Percentiles rank a stretch among this genome's conserved stretches.
phyloP scores from a whole-genome alignment of 202 grass and related monocot genomes.

The Alloteropsis angusta region DNA sequence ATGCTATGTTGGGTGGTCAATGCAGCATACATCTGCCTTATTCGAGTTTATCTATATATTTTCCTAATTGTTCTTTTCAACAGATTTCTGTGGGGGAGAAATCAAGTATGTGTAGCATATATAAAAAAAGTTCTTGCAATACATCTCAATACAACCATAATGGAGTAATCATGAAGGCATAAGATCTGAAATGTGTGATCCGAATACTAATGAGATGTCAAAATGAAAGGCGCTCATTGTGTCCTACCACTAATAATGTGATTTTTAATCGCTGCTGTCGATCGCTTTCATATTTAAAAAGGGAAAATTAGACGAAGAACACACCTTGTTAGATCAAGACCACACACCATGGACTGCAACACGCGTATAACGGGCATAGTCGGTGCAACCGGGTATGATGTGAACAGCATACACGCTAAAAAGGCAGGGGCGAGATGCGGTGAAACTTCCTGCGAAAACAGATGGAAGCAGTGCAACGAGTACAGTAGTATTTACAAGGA shows the following conservation, averaged over 20 bases:
- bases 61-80: background rate
- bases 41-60: background rate
- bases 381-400: background rate
- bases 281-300: background rate
- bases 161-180: background rate
- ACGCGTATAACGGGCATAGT: background rate
- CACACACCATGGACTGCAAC: background rate
- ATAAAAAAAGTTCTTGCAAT: background rate
- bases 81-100: background rate
- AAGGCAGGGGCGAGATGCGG: background rate
- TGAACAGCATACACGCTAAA: background rate
- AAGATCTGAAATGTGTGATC: background rate
- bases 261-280: background rate
- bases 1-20: background rate
- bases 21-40: background rate
- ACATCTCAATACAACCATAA: background rate
- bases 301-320: background rate
- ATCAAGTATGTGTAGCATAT: background rate
- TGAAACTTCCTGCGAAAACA: background rate
- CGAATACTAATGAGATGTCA: background rate
- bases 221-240: background rate
- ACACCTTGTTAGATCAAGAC: background rate
- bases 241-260: background rate
- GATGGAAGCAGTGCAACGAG: background rate
- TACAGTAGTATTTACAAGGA: constrained; percentile 1